Evolutionary conservation across 2,329 filamentous ascomycete genomes (phyloP), one percentile per base, ranked within the genome.

Genomic region (Paecilomyces niveus): DNA sequence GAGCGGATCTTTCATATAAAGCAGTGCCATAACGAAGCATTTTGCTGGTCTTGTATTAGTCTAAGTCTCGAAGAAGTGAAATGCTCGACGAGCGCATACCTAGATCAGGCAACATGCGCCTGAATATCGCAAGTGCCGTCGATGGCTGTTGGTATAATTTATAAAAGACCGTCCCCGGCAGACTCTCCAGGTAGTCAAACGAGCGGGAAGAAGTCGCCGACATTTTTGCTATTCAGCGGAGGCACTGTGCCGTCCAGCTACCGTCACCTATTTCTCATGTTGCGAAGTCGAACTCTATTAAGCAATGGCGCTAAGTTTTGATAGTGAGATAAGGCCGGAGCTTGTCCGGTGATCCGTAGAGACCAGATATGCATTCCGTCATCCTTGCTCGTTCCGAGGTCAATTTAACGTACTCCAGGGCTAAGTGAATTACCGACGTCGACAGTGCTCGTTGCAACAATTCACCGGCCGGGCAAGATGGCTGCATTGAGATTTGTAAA

Each of bases 71-170:
- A 52, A 54, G 10, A n/a, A 54, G 32, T 50, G 45, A 18, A 15
- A 45, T 26, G 67, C n/a, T 21, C 15, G 15, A 45, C n/a, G 39
- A 18, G n/a, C 39, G n/a, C 79, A 69, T 81, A 92, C 89, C 91
- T 61, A 97, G 78, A 70, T 95, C 89, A 59, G 94, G 91, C 59
- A 99, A 84, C 92, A 99, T 97, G 78, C 94, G 92, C 65, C 94
- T 86, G 74, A 97, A 97, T 69, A 99, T 92, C 65, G 94, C 94
- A 64, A 99, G 86, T 39, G 92, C 89, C 1, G 94, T 96, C 50
- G 93, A 96, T 31, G 94, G 94, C 80, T 97, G 92, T 78, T 92
- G 89, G 81, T 99, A 99, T 53, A 99, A 83, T 74, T 90, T 89
- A 72, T 86, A 85, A 75, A 97, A 96, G 35, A 91, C 95, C 50